Conservation (phyloP, 148 eudicot genomes). For the Camellia lanceoleosa region DNA sequence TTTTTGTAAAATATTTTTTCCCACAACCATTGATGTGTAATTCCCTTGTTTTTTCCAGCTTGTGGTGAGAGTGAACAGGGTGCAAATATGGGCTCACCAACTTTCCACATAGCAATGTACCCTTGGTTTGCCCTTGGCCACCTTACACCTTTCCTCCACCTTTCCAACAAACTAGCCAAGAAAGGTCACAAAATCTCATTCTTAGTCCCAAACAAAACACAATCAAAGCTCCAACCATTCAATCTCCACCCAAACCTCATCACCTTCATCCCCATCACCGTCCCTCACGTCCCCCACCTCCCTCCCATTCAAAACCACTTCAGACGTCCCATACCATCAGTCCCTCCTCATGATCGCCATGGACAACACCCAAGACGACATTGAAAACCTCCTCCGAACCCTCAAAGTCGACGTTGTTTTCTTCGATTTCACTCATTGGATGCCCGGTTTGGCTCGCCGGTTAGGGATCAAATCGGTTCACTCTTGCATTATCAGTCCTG, state of each 20-base stretch:
- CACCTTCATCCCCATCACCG: constrained; percentile 22
- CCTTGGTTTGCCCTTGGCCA: constrained; percentile 35
- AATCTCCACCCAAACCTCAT: constrained; percentile 27
- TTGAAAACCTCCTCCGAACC: not conserved
- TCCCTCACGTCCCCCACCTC: constrained; percentile 18
- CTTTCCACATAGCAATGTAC: constrained; percentile 34
- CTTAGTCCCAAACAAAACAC: constrained; percentile 19
- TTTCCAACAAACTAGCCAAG: constrained; percentile 31
- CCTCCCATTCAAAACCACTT: constrained; percentile 14
- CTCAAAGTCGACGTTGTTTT: constrained; percentile 18
- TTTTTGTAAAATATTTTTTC: too few species aligned
- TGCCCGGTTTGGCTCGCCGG: constrained; percentile 8
- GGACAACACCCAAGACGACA: constrained; percentile 6
- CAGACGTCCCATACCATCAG: not conserved
- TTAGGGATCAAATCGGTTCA: constrained; percentile 8
- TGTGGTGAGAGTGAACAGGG: not conserved
- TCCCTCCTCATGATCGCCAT: constrained; percentile 15
- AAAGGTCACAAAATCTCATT: constrained; percentile 27
- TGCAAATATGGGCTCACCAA: not conserved
- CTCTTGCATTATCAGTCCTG: not conserved
- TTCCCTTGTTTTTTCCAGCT: too few species aligned
- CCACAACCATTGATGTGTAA: too few species aligned
- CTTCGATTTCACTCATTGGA: constrained; percentile 23
- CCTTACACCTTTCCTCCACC: constrained; percentile 21
- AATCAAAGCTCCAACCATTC: constrained; percentile 4